Percentiles rank a stretch among this genome's conserved stretches.
phyloP scores from a whole-genome alignment of 371 early-diverging fungal species.

The Zychaea mexicana region DNA sequence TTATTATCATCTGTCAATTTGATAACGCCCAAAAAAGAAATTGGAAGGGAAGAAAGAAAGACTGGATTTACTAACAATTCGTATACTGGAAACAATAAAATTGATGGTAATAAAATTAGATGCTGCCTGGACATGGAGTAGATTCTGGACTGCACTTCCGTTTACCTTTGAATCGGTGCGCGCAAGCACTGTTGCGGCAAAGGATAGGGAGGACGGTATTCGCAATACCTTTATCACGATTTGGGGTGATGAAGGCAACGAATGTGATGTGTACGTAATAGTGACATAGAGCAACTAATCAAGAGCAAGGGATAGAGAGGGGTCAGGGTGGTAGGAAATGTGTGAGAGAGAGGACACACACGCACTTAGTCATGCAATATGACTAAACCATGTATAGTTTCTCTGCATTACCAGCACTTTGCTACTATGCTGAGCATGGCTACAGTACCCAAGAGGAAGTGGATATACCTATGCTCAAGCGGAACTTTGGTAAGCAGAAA shows the following conservation, averaged over 20 bases:
- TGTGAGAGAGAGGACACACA: no score
- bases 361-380: no score
- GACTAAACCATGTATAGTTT: no score
- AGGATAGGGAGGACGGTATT: conserved; percentile 57
- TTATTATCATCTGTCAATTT: no score
- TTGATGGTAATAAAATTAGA: conserved; percentile 11
- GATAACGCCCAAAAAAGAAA: no score
- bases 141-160: conserved; percentile 81
- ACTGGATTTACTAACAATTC: no score
- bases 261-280: conserved; percentile 70
- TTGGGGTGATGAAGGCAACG: conserved; percentile 93
- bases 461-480: conserved; percentile 55
- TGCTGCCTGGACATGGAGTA: conserved; percentile 85
- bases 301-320: not conserved
- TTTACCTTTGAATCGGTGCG: conserved; percentile 80
- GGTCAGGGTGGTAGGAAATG: no score
- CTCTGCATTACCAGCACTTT: conserved; percentile 75
- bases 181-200: conserved; percentile 76
- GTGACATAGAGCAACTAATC: not conserved
- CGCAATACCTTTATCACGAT: conserved; percentile 78
- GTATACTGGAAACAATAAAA: no score
- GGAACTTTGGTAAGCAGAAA: conserved; percentile 56
- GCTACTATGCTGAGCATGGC: conserved; percentile 78
- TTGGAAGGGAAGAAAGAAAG: no score
- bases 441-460: conserved; percentile 67